Percentiles rank a stretch among this genome's conserved stretches.
phyloP scores from a whole-genome alignment of 768 basidiomycete species.

The Thelephora ganbajun region DNA sequence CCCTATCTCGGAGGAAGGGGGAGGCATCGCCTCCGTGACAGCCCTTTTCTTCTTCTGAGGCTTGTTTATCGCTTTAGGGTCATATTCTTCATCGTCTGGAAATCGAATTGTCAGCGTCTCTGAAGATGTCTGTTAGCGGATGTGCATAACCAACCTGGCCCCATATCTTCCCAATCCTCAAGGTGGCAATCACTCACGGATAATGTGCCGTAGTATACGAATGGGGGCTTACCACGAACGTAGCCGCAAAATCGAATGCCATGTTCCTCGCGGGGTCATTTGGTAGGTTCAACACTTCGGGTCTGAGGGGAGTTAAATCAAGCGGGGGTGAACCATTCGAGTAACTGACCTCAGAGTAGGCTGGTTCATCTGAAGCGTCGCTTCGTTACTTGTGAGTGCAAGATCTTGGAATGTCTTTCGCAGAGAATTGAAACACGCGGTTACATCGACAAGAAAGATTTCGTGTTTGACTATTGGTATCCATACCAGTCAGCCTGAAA shows the following conservation, averaged over 20 bases:
- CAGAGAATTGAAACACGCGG: conserved; percentile 58
- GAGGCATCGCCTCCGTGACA: conserved; percentile 16
- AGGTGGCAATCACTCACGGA: background rate
- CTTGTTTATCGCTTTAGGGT: conserved; percentile 19
- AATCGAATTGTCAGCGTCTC: conserved; percentile 1
- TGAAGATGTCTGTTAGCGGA: background rate
- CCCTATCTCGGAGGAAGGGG: conserved; percentile 25
- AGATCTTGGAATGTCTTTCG: conserved; percentile 69
- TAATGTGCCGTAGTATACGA: background rate
- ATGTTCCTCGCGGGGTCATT: conserved; percentile 35
- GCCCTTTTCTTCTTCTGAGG: conserved; percentile 13
- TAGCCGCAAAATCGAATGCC: conserved; percentile 48
- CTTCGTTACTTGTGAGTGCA: conserved; percentile 27
- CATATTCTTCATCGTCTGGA: conserved; percentile 35
- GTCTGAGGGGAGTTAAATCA: conserved; percentile 7
- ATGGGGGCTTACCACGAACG: conserved; percentile 38
- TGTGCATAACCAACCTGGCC: background rate
- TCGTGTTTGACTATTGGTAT: conserved; percentile 60
- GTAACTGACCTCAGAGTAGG: conserved; percentile 45
- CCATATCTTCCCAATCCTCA: conserved; percentile 11
- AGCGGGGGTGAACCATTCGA: conserved; percentile 20
- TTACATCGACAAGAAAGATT: conserved; percentile 69
- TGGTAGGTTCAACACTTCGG: conserved; percentile 22
- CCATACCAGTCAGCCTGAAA: background rate
- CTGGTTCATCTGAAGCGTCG: conserved; percentile 59